phyloP scores from a whole-genome alignment of 805 yeast genomes.

The Teunomyces pallodes region DNA sequence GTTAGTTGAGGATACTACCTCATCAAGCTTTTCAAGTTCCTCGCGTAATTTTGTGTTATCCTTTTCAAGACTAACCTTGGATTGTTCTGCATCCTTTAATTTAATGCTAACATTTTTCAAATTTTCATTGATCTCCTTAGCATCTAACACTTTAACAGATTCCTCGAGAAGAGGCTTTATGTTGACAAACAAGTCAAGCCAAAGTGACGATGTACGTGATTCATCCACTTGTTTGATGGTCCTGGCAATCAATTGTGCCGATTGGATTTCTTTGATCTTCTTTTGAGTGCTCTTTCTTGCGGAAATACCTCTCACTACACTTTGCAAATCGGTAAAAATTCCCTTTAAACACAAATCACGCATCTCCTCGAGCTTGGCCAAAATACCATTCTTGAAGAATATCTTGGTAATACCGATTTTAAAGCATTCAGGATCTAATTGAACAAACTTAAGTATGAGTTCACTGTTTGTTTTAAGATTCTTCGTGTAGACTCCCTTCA shows the following conservation, averaged over 20 bases:
- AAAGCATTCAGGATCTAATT: constrained; percentile 57
- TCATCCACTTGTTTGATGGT: constrained; percentile 55
- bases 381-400: constrained; percentile 73
- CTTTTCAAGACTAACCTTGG: constrained; percentile 25
- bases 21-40: constrained; percentile 30
- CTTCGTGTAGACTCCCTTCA: constrained; percentile 42
- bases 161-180: constrained; percentile 75
- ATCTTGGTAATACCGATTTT: constrained; percentile 71
- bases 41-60: constrained; percentile 42
- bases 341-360: constrained; percentile 63
- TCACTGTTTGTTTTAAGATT: constrained; percentile 68
- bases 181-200: constrained; percentile 73
- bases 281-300: constrained; percentile 48
- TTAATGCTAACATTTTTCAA: constrained; percentile 49
- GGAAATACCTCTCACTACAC: constrained; percentile 61
- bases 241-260: constrained; percentile 64
- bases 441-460: constrained; percentile 58
- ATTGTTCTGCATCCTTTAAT: constrained; percentile 35
- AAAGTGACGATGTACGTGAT: constrained; percentile 52
- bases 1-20: constrained; percentile 27
- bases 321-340: constrained; percentile 60
- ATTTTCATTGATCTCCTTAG: constrained; percentile 56
- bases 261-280: constrained; percentile 59
- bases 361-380: constrained; percentile 72
- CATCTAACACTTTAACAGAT: constrained; percentile 56